These are phyloP conservation scores for Jackrogersella minutella DNA, from an alignment of 495 filamentous ascomycete species.

Conservation along the genomic window DNA sequence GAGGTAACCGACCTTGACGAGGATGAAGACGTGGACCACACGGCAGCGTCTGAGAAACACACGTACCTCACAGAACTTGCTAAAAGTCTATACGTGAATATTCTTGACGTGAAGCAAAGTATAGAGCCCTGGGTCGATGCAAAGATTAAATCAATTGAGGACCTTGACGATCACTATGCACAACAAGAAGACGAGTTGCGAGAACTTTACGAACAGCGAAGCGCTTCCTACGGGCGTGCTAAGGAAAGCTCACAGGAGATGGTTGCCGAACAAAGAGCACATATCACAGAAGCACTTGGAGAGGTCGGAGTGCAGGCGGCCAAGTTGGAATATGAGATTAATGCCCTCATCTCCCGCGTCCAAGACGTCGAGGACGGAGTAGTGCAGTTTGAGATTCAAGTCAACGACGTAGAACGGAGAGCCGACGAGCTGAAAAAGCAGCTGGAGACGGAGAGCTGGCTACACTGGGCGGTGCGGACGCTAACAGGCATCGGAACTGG, in stretches of 20 bases:
- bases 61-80: constrained; percentile 62
- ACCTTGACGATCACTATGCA: constrained; percentile 66
- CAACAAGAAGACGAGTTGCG: constrained; percentile 72
- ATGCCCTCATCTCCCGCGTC: constrained; percentile 79
- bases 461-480: constrained; percentile 65
- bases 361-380: constrained; percentile 89
- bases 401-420: constrained; percentile 77
- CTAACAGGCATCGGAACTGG: constrained; percentile 67
- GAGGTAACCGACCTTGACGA: constrained; percentile 52
- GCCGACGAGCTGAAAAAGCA: constrained; percentile 73
- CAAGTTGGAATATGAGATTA: constrained; percentile 94
- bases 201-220: constrained; percentile 69
- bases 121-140: constrained; percentile 71
- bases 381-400: constrained; percentile 79
- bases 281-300: constrained; percentile 76
- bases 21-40: constrained; percentile 9
- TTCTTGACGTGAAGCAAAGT: constrained; percentile 58
- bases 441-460: constrained; percentile 68
- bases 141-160: constrained; percentile 68
- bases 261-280: constrained; percentile 68
- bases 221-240: constrained; percentile 69
- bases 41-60: constrained; percentile 46
- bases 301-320: constrained; percentile 84
- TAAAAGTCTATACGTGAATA: constrained; percentile 61
- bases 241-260: constrained; percentile 71